Percentiles rank a stretch among this genome's conserved stretches.
These are phyloP conservation scores for Quercus lobata DNA, from an alignment of 331 rosid species.

Conservation along the genomic window DNA sequence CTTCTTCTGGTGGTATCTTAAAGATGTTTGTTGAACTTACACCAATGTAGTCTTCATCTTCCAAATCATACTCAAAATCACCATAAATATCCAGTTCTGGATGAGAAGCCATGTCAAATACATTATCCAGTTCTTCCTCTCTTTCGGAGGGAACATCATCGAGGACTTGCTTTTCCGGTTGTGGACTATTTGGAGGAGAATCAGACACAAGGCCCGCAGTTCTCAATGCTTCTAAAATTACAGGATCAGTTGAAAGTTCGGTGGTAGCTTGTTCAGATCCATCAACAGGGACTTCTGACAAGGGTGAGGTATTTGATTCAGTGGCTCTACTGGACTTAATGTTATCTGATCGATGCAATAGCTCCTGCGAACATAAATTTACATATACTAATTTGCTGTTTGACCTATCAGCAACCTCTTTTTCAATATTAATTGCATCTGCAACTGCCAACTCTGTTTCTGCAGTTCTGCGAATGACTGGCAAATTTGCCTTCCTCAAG, in stretches of 20 bases:
- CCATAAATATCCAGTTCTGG: conserved; percentile 94
- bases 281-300: conserved; percentile 28
- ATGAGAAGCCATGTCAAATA: conserved; percentile 63
- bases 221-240: conserved; percentile 69
- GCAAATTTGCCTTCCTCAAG: conserved; percentile 66
- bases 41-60: conserved; percentile 83
- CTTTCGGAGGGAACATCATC: conserved; percentile 28
- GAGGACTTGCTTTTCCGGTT: conserved; percentile 31
- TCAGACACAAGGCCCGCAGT: conserved; percentile 87
- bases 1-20: conserved; percentile 50
- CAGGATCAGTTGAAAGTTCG: conserved; percentile 48
- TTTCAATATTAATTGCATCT: conserved; percentile 91
- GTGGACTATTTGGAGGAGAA: conserved; percentile 89
- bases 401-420: conserved; percentile 81
- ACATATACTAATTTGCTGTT: conserved; percentile 79
- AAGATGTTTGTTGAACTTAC: conserved; percentile 44
- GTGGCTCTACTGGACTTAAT: conserved; percentile 39
- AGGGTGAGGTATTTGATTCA: conserved; percentile 29
- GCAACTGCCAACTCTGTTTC: conserved; percentile 91
- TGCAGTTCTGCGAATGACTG: conserved; percentile 68
- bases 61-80: conserved; percentile 92
- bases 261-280: conserved; percentile 33
- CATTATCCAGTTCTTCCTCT: conserved; percentile 53
- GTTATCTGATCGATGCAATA: conserved; percentile 50
- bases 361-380: conserved; percentile 83